Percentiles rank a stretch among this genome's conserved stretches.
phyloP scores from a whole-genome alignment of 169 alveolate species.

The Fabrea salina region DNA sequence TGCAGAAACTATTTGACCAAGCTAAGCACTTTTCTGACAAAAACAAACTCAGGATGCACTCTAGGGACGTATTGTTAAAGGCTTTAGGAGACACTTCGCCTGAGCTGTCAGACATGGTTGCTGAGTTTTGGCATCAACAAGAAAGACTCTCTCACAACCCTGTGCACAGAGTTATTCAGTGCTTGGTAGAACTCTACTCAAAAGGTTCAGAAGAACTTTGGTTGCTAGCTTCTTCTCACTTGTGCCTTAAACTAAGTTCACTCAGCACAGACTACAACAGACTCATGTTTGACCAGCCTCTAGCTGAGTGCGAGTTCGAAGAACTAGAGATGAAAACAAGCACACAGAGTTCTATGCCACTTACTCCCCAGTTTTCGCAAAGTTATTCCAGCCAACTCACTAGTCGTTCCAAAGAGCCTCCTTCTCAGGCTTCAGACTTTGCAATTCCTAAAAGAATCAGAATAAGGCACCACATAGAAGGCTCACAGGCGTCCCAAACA shows the following conservation, averaged over 20 bases:
- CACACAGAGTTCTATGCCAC: background rate
- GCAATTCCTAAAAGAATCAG: background rate
- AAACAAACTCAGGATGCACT: background rate
- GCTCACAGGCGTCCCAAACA: conserved; percentile 24
- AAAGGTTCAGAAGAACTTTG: conserved; percentile 61
- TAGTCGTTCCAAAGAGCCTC: background rate
- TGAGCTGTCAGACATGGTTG: conserved; percentile 29
- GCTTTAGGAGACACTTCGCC: conserved; percentile 36
- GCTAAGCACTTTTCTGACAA: background rate
- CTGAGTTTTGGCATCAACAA: conserved; percentile 46
- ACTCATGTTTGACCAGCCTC: conserved; percentile 52
- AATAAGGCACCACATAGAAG: conserved; percentile 13
- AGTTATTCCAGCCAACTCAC: conserved; percentile 34
- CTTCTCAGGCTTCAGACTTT: background rate
- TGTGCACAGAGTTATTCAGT: conserved; percentile 37
- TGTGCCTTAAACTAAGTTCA: conserved; percentile 40
- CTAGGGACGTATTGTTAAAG: conserved; percentile 38
- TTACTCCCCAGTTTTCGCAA: conserved; percentile 33
- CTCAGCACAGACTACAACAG: conserved; percentile 58
- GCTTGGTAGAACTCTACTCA: conserved; percentile 52
- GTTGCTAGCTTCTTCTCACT: conserved; percentile 54
- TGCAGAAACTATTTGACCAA: conserved; percentile 45
- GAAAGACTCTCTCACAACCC: conserved; percentile 44
- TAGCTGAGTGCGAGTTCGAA: conserved; percentile 29
- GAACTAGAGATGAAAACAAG: background rate